A percentile compares a stretch with the other conserved stretches of the same genome.
Evolutionary conservation across 805 yeast genomes (phyloP).

Genomic region (Priceomyces melissophilus): DNA sequence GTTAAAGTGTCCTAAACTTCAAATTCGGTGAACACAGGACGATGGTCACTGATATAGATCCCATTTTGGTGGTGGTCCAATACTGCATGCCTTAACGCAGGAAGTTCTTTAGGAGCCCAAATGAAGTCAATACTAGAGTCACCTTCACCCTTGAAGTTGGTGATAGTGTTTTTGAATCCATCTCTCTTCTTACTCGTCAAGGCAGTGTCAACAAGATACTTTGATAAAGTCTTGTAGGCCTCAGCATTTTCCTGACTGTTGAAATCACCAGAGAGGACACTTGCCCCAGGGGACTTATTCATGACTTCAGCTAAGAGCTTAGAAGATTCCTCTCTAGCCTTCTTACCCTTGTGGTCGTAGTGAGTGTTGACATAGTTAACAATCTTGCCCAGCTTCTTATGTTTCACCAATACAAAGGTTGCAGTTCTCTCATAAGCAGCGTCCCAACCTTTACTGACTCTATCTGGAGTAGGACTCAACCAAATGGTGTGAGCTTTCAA

Average conservation of each 20-base stretch:
- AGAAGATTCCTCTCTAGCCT: slow-evolving; percentile 32
- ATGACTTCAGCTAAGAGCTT: slow-evolving; percentile 26
- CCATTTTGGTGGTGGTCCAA: slow-evolving; percentile 28
- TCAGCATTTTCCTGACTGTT: slow-evolving; percentile 33
- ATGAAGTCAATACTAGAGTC: slow-evolving; percentile 40
- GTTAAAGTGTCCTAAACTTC: slow-evolving; percentile 1
- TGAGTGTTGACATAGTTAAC: slow-evolving; percentile 38
- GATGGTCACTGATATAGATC: slow-evolving; percentile 33
- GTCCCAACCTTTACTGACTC: slow-evolving; percentile 42
- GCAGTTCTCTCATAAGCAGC: slow-evolving; percentile 40
- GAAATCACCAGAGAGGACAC: slow-evolving; percentile 35
- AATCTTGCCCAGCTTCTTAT: slow-evolving; percentile 4
- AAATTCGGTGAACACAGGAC: slow-evolving; percentile 26
- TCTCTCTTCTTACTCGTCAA: slow-evolving; percentile 29
- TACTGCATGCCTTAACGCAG: slow-evolving; percentile 14
- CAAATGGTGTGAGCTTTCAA: slow-evolving; percentile 33
- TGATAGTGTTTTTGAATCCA: slow-evolving; percentile 41
- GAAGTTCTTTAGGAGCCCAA: slow-evolving; percentile 26
- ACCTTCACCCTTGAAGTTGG: slow-evolving; percentile 32
- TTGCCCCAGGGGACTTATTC: slow-evolving; percentile 20
- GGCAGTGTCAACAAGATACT: slow-evolving; percentile 14
- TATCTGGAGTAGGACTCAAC: slow-evolving; percentile 38
- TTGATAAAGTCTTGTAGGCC: slow-evolving; percentile 32
- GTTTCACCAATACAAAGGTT: slow-evolving; percentile 30
- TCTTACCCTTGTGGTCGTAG: slow-evolving; percentile 38